Conservation (phyloP, 169 alveolate species). For the Blepharisma undulans region DNA sequence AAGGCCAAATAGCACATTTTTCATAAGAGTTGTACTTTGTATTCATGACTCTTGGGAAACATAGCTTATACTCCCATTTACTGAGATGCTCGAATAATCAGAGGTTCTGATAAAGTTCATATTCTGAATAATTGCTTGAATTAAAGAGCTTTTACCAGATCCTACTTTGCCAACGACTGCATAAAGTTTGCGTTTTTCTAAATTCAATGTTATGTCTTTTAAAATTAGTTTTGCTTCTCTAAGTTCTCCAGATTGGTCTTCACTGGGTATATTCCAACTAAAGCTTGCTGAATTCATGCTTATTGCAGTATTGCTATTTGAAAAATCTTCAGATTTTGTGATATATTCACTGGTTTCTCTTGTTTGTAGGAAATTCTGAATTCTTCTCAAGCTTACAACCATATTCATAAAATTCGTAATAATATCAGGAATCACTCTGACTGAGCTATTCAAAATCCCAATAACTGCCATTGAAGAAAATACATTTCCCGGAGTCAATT, state of each 20-base stretch:
- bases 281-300: neutral
- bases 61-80: constrained; percentile 48
- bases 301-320: neutral
- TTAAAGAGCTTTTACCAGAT: constrained; percentile 66
- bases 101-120: neutral
- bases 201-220: neutral
- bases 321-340: neutral
- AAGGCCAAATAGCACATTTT: constrained; percentile 88
- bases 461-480: constrained; percentile 2
- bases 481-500: neutral
- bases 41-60: constrained; percentile 85
- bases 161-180: constrained; percentile 45
- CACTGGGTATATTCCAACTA: neutral
- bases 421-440: neutral
- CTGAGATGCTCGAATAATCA: neutral
- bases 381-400: constrained; percentile 7
- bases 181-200: constrained; percentile 1
- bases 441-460: neutral
- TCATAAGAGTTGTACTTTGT: constrained; percentile 80
- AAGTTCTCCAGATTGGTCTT: neutral
- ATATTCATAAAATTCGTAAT: neutral
- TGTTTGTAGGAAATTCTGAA: neutral
- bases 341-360: neutral
- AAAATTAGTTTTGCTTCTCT: neutral
- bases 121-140: constrained; percentile 24